Evolutionary conservation across 2,329 filamentous ascomycete species (phyloP), one percentile per base, ranked within the genome.

Genomic region (Coniochaeta sp.): DNA sequence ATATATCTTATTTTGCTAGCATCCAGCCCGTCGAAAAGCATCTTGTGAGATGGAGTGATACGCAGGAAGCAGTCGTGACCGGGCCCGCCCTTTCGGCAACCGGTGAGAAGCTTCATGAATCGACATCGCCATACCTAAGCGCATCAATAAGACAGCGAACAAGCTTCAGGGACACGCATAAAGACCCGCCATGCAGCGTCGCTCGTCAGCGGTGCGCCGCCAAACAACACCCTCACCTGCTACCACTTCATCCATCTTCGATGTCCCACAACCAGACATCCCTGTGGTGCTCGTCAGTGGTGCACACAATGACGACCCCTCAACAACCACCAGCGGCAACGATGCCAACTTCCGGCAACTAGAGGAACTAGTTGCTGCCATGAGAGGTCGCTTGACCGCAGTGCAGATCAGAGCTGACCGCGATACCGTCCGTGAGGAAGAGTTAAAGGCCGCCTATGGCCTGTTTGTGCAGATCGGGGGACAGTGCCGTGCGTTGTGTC

Each of bases 281-380:
- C 19, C 43, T 31, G 57, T 52, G 22, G 47, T 52, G n/a, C 47
- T 47, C 7, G 19, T 59, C 12, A 52, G 61, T 4, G 31, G 47
- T 11, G 12, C 22, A 31, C 47, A 31, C 16, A 7, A 28, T 5
- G 47, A 31, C 3, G 24, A 52, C 14, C 2, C 26, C 14, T 26
- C 47, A 6, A 17, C 47, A 12, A 4, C 9, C 43, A 43, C 58
- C 12, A 19, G 43, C 19, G 61, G 64, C 2, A 64, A 66, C 55
- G 69, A 72, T 60, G 34, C 61, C 9, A 70, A 68, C 44, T 68
- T 64, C 59, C 61, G 64, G n/a, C 67, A 70, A 54, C 65, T 73
- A 5, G 66, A 64, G 24, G 67, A 69, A 16, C 67, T 64, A 28
- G 67, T 68, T 5, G 62, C 64, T 52, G 28, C 43, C 9, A 17